Evolutionary conservation across 2,329 filamentous ascomycete species (phyloP), one percentile per base, ranked within the genome.

Genomic region (Trichoderma endophyticum): DNA sequence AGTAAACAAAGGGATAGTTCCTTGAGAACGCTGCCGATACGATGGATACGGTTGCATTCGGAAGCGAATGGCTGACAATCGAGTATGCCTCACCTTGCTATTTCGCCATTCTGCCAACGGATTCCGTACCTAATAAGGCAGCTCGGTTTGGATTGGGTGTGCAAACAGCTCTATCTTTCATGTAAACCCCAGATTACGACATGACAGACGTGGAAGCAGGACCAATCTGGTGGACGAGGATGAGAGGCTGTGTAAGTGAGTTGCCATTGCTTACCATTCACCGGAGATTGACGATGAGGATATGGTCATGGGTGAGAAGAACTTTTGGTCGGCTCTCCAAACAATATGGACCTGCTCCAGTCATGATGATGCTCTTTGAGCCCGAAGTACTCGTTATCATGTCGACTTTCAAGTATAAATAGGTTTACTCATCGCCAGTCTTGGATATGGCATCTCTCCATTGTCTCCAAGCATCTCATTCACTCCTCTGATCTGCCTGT

Each of bases 391-490:
- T 24, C 3, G 6, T 51, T 9, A 18, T 70, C 11, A 15, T 4
- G 8, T 11, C 15, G 11, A 51, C 9, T 51, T 43, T 69, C 30
- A 54, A 70, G 15, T 63, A 70, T 70, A 70, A 62, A 70, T 61
- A 60, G 14, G 24, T 15, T 32, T 21, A 12, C 56, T 21, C 65
- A 39, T 39, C 34, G 54, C 21, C n/a, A 4, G 7, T 60, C 7
- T 61, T 48, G 14, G 8, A 34, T 21, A 4, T 51, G 3, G 11
- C 15, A n/a, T 15, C n/a, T 66, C 26, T 30, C 9, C 26, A 54
- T 8, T 24, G 30, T 48, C 60, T 51, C 26, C 24, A 61, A 30
- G 12, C 34, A 65, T 61, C 30, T 32, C 48, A 43, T 65, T 18
- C 26, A 64, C 12, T 56, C 62, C 18, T 24, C 21, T 36, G 7